Conservation (phyloP, 148 eudicot genomes). For the Fallopia convolvulus region DNA sequence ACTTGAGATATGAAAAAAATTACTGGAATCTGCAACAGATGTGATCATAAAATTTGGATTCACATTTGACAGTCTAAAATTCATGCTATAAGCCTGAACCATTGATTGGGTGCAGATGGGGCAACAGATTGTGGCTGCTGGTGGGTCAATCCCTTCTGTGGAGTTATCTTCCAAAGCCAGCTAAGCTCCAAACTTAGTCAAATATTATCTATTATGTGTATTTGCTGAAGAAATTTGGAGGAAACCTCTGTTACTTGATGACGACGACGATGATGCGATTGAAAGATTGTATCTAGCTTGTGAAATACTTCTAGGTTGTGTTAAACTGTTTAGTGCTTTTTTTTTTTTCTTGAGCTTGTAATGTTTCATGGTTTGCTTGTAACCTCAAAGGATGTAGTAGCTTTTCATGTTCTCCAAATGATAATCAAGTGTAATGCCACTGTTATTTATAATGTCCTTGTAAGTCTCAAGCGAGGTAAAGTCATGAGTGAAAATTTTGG, state of each 20-base stretch:
- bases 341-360: neutral
- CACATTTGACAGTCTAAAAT: neutral
- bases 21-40: neutral
- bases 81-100: neutral
- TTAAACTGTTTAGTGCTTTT: neutral
- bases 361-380: neutral
- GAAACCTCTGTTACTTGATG: neutral
- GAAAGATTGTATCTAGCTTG: neutral
- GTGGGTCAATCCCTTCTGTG: constrained; percentile 6
- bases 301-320: neutral
- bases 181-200: neutral
- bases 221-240: neutral
- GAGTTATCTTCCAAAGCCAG: constrained; percentile 6
- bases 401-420: neutral
- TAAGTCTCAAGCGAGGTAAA: too few relatives aligned
- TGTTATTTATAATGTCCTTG: neutral
- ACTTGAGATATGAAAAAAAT: neutral
- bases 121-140: constrained; percentile 15
- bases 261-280: neutral
- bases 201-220: neutral
- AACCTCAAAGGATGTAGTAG: neutral
- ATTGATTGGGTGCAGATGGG: constrained; percentile 1
- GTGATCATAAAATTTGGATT: neutral
- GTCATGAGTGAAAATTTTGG: neutral
- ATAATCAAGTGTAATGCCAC: neutral